Percentiles rank a stretch among this genome's conserved stretches.
Conservation (phyloP, 495 filamentous ascomycete genomes). For the Tetracladium setigerum region DNA sequence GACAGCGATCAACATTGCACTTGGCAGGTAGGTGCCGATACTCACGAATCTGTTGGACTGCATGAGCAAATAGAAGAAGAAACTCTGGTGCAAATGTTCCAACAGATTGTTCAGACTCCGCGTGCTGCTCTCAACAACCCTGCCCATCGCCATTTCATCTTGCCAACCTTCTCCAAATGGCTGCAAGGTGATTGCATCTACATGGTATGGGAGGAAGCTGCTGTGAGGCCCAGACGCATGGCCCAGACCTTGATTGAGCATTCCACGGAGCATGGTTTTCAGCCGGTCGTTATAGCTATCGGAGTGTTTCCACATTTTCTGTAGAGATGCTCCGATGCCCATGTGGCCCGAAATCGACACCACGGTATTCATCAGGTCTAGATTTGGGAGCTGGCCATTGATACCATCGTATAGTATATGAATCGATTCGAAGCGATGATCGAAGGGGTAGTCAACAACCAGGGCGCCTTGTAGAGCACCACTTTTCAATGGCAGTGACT, state of each 20-base stretch:
- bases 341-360: conserved; percentile 83
- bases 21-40: conserved; percentile 94
- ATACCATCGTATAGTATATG: conserved; percentile 94
- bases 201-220: conserved; percentile 95
- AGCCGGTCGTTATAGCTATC: conserved; percentile 78
- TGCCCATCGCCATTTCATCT: conserved; percentile 91
- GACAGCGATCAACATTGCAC: conserved; percentile 88
- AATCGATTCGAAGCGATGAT: conserved; percentile 72
- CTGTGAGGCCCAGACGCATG: conserved; percentile 88
- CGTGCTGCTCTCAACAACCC: conserved; percentile 82
- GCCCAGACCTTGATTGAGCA: conserved; percentile 85
- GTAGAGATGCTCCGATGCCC: conserved; percentile 73
- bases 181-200: conserved; percentile 91
- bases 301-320: conserved; percentile 79
- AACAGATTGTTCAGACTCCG: conserved; percentile 91
- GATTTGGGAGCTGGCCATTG: conserved; percentile 90
- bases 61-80: conserved; percentile 98
- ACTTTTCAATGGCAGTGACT: conserved; percentile 80
- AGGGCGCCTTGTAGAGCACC: conserved; percentile 89
- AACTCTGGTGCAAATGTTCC: conserved; percentile 96
- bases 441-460: conserved; percentile 86
- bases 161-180: conserved; percentile 88
- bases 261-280: conserved; percentile 84
- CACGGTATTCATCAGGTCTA: conserved; percentile 95
- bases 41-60: conserved; percentile 87